Evolutionary conservation across 257 asterid genomes (phyloP).

Genomic region (Ilex asprella): DNA sequence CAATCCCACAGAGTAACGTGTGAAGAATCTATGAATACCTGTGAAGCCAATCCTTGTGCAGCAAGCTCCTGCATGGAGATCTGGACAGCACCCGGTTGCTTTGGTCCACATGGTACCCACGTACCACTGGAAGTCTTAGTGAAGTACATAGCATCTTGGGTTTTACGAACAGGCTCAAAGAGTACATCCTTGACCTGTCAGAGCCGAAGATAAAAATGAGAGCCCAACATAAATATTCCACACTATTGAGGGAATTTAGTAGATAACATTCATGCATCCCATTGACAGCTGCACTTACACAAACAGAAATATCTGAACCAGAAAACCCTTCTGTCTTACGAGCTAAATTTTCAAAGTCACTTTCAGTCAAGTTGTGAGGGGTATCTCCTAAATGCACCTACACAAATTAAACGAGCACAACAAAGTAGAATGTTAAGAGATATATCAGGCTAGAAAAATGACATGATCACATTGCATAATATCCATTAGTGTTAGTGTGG

Average conservation of each 20-base stretch:
- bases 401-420: constrained; percentile 6
- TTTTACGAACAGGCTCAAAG: constrained; percentile 94
- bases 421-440: too few species aligned
- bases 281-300: constrained; percentile 28
- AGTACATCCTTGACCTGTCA: constrained; percentile 89
- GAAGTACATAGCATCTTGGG: constrained; percentile 93
- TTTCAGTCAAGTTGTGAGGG: constrained; percentile 44
- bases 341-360: constrained; percentile 43
- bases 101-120: constrained; percentile 95
- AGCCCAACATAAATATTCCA: neutral
- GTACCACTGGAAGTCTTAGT: constrained; percentile 44
- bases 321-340: constrained; percentile 46
- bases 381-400: constrained; percentile 54
- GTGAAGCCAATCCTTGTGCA: constrained; percentile 66
- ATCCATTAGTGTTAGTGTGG: too few species aligned
- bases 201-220: constrained; percentile 11
- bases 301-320: constrained; percentile 51
- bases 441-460: too few species aligned
- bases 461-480: too few species aligned
- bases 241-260: neutral
- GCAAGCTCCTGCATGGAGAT: constrained; percentile 86
- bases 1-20: neutral
- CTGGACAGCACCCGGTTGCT: constrained; percentile 75
- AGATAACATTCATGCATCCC: neutral
- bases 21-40: constrained; percentile 36